phyloP scores from a whole-genome alignment of 768 basidiomycete genomes.

The Infundibulicybe gibba region DNA sequence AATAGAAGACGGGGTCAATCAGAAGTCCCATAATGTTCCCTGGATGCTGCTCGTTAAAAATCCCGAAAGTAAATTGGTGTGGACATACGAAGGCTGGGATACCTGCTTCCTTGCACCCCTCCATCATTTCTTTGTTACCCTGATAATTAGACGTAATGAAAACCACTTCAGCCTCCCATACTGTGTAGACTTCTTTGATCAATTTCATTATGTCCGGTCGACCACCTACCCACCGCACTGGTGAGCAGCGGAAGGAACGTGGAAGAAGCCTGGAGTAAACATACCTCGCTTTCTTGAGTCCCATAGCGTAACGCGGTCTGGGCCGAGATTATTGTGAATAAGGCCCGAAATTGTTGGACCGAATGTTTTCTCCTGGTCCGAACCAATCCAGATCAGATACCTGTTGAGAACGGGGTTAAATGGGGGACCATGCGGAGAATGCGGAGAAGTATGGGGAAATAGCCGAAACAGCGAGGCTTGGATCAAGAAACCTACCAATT shows the following conservation, averaged over 20 bases:
- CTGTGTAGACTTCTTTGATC: constrained; percentile 65
- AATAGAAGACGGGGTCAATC: constrained; percentile 5
- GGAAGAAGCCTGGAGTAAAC: neutral
- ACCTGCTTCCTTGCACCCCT: constrained; percentile 68
- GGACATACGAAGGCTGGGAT: constrained; percentile 61
- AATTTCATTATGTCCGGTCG: constrained; percentile 80
- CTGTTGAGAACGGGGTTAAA: constrained; percentile 24
- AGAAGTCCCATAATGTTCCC: constrained; percentile 77
- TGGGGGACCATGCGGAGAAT: too few species aligned
- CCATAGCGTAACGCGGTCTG: constrained; percentile 74
- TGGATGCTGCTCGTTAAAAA: constrained; percentile 10
- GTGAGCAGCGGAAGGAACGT: neutral
- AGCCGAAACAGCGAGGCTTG: constrained; percentile 8
- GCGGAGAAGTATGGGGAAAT: constrained; percentile 5
- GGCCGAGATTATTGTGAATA: constrained; percentile 62
- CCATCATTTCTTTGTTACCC: constrained; percentile 81
- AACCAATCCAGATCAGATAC: constrained; percentile 84
- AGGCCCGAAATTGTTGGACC: constrained; percentile 75
- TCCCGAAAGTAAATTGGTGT: constrained; percentile 1
- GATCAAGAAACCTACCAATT: constrained; percentile 34
- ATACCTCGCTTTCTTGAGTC: constrained; percentile 68
- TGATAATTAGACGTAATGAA: constrained; percentile 81
- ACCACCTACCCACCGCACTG: constrained; percentile 35
- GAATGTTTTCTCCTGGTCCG: constrained; percentile 83
- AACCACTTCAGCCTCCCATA: constrained; percentile 81